Evolutionary conservation across 192 early-diverging fungal genomes (phyloP).

Genomic region (Funneliformis geosporum): DNA sequence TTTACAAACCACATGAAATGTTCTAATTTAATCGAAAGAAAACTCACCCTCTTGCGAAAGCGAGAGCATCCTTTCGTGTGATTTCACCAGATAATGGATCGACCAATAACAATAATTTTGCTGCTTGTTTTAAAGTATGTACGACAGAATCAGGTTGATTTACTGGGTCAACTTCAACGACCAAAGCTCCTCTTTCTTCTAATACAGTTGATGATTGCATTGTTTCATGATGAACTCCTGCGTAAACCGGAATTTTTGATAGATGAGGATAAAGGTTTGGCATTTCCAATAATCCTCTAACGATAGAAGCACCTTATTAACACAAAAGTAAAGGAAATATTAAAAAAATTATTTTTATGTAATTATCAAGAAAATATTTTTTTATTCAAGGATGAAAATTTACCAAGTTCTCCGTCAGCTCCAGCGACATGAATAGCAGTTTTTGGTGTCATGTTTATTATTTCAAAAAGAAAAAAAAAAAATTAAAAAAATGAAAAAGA

Average conservation of each 20-base stretch:
- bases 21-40: background rate
- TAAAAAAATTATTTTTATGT: background rate
- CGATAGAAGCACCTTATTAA: background rate
- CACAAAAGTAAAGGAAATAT: background rate
- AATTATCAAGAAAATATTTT: background rate
- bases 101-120: constrained; percentile 10
- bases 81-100: constrained; percentile 3
- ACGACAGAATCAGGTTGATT: background rate
- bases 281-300: background rate
- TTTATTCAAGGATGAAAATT: background rate
- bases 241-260: background rate
- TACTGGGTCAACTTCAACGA: constrained; percentile 7
- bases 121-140: background rate
- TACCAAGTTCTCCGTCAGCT: constrained; percentile 7
- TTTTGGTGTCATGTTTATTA: background rate
- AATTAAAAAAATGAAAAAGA: too few relatives aligned
- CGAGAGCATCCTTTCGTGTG: background rate
- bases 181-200: background rate
- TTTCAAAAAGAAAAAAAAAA: background rate
- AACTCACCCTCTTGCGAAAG: constrained; percentile 11
- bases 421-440: background rate
- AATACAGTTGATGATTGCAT: background rate
- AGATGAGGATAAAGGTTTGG: background rate
- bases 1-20: too few relatives aligned
- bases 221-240: constrained; percentile 4